Evolutionary conservation across 106 monocot genomes (phyloP).

Genomic region (Allium cepa): DNA sequence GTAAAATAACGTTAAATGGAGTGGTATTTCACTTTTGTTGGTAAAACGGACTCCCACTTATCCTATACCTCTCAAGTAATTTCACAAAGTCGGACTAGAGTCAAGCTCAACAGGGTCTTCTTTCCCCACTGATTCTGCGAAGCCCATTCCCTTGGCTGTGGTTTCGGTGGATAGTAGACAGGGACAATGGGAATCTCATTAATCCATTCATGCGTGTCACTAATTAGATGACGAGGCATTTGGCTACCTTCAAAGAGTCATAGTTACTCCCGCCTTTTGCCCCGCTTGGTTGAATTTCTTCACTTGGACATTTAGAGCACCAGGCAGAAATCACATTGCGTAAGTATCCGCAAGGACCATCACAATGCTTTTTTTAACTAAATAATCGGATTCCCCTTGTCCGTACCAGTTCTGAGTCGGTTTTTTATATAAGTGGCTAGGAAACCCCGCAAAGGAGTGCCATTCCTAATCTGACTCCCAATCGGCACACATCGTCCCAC

Average conservation of each 20-base stretch:
- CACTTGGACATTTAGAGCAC: background rate
- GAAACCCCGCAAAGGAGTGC: no score
- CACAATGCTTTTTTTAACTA: background rate
- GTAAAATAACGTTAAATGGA: no score
- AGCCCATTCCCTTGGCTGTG: conserved; percentile 51
- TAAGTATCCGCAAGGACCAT: background rate
- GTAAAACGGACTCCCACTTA: conserved; percentile 8
- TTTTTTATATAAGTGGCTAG: no score
- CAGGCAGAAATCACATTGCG: background rate
- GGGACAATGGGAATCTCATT: conserved; percentile 80
- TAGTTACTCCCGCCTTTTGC: background rate
- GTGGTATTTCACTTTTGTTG: no score
- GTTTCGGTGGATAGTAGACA: conserved; percentile 72
- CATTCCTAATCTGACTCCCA: no score
- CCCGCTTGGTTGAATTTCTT: conserved; percentile 2
- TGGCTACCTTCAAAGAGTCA: background rate
- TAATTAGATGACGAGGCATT: conserved; percentile 2
- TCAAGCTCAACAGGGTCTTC: conserved; percentile 33
- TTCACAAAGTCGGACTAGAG: conserved; percentile 22
- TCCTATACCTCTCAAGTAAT: conserved; percentile 24
- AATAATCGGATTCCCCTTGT: background rate
- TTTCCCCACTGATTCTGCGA: conserved; percentile 28
- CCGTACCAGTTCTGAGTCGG: background rate
- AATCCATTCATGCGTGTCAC: conserved; percentile 50
- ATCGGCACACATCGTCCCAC: no score